Conservation (phyloP, 805 yeast genomes). For the Suhomyces emberorum region DNA sequence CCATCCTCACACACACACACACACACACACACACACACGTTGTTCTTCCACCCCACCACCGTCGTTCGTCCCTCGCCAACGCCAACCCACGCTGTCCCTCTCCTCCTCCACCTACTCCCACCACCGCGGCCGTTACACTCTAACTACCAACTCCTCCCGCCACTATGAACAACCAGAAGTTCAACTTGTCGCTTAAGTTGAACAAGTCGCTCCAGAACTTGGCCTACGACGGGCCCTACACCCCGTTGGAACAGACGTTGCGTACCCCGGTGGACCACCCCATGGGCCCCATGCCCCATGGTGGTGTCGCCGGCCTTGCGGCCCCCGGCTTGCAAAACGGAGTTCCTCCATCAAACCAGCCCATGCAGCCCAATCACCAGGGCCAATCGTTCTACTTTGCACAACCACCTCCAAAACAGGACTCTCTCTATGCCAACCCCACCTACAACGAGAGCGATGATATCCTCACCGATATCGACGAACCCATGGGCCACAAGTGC, state of each 20-base stretch:
- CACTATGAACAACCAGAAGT: conserved; percentile 28
- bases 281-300: conserved; percentile 1
- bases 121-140: no score
- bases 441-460: conserved; percentile 41
- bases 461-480: conserved; percentile 40
- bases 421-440: conserved; percentile 27
- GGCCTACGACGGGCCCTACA: conserved; percentile 29
- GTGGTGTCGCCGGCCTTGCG: no score
- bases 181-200: conserved; percentile 32
- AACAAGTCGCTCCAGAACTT: conserved; percentile 27
- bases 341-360: neutral
- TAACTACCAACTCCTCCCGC: no score
- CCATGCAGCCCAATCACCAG: conserved; percentile 10
- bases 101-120: neutral
- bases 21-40: no score
- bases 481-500: conserved; percentile 15
- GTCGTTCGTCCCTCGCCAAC: no score
- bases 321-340: no score
- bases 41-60: no score
- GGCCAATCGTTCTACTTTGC: conserved; percentile 10
- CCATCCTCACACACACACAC: no score
- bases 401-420: conserved; percentile 3
- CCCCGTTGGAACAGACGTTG: conserved; percentile 44
- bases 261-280: conserved; percentile 38
- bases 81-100: no score